These are phyloP conservation scores for Sphaerobolus stellatus DNA, from an alignment of 1,284 basidiomycete genomes.

Conservation along the genomic window DNA sequence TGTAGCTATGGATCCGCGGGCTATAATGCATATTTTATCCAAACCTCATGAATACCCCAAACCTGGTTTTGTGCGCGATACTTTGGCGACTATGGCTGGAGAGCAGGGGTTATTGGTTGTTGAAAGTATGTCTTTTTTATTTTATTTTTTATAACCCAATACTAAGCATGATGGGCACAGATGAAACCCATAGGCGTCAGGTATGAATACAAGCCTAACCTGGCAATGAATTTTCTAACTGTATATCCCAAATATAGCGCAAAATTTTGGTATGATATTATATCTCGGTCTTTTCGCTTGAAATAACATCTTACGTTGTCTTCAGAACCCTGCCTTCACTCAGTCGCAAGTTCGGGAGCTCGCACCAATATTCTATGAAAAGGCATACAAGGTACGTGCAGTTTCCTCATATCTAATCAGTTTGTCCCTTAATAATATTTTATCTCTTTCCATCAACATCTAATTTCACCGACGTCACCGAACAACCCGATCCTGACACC, in stretches of 20 bases:
- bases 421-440: too few relatives aligned
- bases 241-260: conserved; percentile 34
- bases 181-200: conserved; percentile 53
- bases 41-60: conserved; percentile 66
- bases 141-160: conserved; percentile 21
- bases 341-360: conserved; percentile 53
- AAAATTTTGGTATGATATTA: conserved; percentile 44
- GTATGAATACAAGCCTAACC: too few relatives aligned
- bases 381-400: conserved; percentile 51
- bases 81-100: conserved; percentile 53
- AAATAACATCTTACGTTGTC: too few relatives aligned
- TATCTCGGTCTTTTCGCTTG: too few relatives aligned
- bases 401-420: conserved; percentile 5
- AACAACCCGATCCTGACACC: not conserved
- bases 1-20: conserved; percentile 58
- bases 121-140: not conserved
- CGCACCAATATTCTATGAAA: conserved; percentile 62
- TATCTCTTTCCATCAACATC: too few relatives aligned
- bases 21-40: conserved; percentile 59
- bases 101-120: conserved; percentile 39
- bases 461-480: not conserved
- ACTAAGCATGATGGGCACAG: too few relatives aligned
- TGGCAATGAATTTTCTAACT: too few relatives aligned
- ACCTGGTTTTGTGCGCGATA: conserved; percentile 58
- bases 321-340: conserved; percentile 61